phyloP scores from a whole-genome alignment of 441 rosid genomes.

The Aquilaria agallochum region DNA sequence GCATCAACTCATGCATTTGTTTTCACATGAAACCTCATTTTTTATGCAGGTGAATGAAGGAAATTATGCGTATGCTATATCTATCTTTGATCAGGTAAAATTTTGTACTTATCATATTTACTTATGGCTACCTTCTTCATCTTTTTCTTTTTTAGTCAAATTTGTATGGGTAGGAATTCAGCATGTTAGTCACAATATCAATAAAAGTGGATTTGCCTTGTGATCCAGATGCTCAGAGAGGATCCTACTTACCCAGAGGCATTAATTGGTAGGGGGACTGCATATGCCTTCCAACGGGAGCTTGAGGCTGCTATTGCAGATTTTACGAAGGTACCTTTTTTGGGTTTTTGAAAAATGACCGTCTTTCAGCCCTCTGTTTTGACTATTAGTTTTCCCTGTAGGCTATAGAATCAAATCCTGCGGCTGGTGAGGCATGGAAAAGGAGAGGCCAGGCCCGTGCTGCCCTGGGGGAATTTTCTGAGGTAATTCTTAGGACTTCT shows the following conservation, averaged over 20 bases:
- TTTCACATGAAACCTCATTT: slow-evolving; percentile 14
- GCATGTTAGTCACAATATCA: slow-evolving; percentile 12
- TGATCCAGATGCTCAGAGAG: slow-evolving; percentile 71
- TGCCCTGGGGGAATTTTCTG: slow-evolving; percentile 83
- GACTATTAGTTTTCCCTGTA: slow-evolving; percentile 24
- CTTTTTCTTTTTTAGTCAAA: slow-evolving; percentile 9
- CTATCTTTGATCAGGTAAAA: slow-evolving; percentile 88
- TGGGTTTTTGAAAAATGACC: background rate
- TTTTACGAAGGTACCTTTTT: slow-evolving; percentile 72
- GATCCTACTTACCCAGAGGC: slow-evolving; percentile 95
- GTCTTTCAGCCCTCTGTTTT: slow-evolving; percentile 17
- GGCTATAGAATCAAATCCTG: slow-evolving; percentile 91
- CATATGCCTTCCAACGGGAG: slow-evolving; percentile 91
- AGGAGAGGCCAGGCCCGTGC: slow-evolving; percentile 99
- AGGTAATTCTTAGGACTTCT: slow-evolving; percentile 40
- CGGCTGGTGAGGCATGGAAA: slow-evolving; percentile 99
- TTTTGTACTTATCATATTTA: slow-evolving; percentile 12
- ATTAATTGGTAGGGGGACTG: slow-evolving; percentile 97
- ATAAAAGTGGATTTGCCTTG: background rate
- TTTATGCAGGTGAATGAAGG: slow-evolving; percentile 93
- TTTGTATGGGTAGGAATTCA: slow-evolving; percentile 8
- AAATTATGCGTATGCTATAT: slow-evolving; percentile 75
- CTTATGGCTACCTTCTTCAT: slow-evolving; percentile 1
- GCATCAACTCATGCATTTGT: slow-evolving; percentile 15
- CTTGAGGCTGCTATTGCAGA: slow-evolving; percentile 86